Percentiles rank a stretch among this genome's conserved stretches.
Evolutionary conservation across 2,329 filamentous ascomycete genomes (phyloP).

Genomic region (Arthrobotrys sinensis): DNA sequence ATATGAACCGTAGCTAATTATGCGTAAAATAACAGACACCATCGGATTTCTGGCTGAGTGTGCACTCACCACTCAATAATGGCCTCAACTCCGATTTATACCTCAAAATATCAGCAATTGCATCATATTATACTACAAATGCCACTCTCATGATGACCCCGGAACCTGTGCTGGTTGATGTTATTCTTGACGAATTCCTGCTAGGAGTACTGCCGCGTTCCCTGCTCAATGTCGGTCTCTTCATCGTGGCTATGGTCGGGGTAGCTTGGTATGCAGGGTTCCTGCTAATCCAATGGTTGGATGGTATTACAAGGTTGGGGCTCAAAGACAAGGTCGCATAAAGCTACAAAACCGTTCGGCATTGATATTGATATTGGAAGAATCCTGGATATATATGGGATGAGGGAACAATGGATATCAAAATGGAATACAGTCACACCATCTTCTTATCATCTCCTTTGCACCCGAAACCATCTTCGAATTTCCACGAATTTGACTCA

Average conservation of each 20-base stretch:
- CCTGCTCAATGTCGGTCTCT: slow-evolving; percentile 38
- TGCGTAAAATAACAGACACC: slow-evolving; percentile 78
- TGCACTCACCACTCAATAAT: slow-evolving; percentile 67
- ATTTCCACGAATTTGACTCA: neutral
- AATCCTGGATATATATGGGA: neutral
- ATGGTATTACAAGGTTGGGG: slow-evolving; percentile 14
- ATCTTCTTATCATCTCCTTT: too few relatives aligned
- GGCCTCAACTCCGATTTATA: slow-evolving; percentile 74
- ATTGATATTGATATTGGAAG: slow-evolving; percentile 30
- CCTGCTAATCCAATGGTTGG: slow-evolving; percentile 26
- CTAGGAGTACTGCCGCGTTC: slow-evolving; percentile 43
- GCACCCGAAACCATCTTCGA: too few relatives aligned
- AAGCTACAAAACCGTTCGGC: neutral
- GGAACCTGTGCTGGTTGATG: slow-evolving; percentile 79
- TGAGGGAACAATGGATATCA: neutral
- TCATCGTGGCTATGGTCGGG: slow-evolving; percentile 31
- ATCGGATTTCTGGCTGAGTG: slow-evolving; percentile 80
- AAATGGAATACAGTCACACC: neutral
- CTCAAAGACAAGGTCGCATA: slow-evolving; percentile 36
- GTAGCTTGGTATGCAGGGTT: slow-evolving; percentile 44
- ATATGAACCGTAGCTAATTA: slow-evolving; percentile 4
- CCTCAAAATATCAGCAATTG: slow-evolving; percentile 80
- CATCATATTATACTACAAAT: slow-evolving; percentile 87
- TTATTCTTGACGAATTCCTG: slow-evolving; percentile 56
- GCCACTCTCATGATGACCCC: slow-evolving; percentile 80